Evolutionary conservation across 352 stramenopile genomes (phyloP), one percentile per base, ranked within the genome.

Genomic region (Phytophthora multivora): DNA sequence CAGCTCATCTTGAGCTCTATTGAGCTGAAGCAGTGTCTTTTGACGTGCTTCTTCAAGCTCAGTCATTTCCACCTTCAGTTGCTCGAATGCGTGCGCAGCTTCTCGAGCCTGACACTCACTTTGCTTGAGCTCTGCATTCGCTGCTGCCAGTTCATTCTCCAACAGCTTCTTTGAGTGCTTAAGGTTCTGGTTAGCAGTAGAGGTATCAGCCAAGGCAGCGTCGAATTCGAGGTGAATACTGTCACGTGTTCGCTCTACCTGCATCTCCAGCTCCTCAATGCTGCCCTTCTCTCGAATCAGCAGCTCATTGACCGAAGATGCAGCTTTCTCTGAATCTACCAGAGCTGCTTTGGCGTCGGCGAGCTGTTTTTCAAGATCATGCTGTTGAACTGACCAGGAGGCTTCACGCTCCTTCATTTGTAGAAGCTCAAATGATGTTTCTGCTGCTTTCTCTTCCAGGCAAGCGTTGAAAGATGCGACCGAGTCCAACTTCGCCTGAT

Each of bases 321-420:
- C 65, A 7, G 50, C 62, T 16, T 75, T 52, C 35, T 90, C 70
- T 8, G 66, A 72, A 43, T 51, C 35, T 16, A 54, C 40, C 15
- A 80, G 18, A 41, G 46, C 56, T 31, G 18, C 57, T 33, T 42
- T 60, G 8, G 63, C 43, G 40, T 83, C 63, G 19, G 51, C 45
- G 6, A 89, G 55, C 43, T 70, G 46, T 10, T 62, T 56, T 42
- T 86, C 51, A 13, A 74, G 65, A 35, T 81, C 54, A n/a, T 73
- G 67, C 10, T 75, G 66, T 15, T 82, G 69, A 28, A 90, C 62
- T 7, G 62, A 82, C 77, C 75, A 89, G 3, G 81, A 81, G 25
- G 67, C 64, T 51, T 91, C 73, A 10, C 80, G 80, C 53, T 90
- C 70, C 59, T 90, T 90, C 23, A 82, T 70, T 1, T 81, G 67